Base-by-base conservation (phyloP, 108 stramenopile species). In the Cyclotella cryptica region DNA sequence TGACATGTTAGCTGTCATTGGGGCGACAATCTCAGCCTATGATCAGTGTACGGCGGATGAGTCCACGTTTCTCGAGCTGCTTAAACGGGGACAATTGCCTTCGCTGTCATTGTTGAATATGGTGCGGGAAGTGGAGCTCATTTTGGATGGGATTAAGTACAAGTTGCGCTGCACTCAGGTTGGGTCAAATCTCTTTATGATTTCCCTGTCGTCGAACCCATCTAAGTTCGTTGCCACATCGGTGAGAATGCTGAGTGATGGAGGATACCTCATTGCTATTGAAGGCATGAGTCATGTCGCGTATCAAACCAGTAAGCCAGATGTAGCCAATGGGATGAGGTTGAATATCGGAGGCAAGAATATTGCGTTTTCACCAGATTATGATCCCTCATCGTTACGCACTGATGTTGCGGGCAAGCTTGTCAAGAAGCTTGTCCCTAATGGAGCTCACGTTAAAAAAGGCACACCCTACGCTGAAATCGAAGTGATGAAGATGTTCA, bases 401-500 rank as follows among this genome's bases (percentile, higher is more conserved):
- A 95, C 97, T 0, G 94, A 96, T 74, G 96, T 98, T 42, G 98
- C 97, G 0, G 99, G 99, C 30, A 99, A 99, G 84, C 88, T 99
- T 26, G 96, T 96, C 61, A 96, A 97, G 81, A 92, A 89, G 76
- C 89, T 99, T 42, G 96, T 98, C 42, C 85, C 92, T 5, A 96
- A 98, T 69, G 97, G 97, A 18, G 77, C 95, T n/a, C 90, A 89
- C 54, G 88, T 97, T 9, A 89, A 90, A 67, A 94, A 96, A 77
- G 97, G 97, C 0, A 88, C 94, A 54, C 78, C 89, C 3, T 99
- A 97, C 71, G 97, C 92, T 42, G 98, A 99, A 85, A 94, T 99
- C 35, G 99, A 99, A 83, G 99, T 98, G 21, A 99, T 99, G 99
- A 99, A 99, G 84, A 99, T 99, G 99, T 98, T 98, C 90, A 96